phyloP scores from a whole-genome alignment of 2,329 filamentous ascomycete genomes.

The Chalaropsis thielavioides region DNA sequence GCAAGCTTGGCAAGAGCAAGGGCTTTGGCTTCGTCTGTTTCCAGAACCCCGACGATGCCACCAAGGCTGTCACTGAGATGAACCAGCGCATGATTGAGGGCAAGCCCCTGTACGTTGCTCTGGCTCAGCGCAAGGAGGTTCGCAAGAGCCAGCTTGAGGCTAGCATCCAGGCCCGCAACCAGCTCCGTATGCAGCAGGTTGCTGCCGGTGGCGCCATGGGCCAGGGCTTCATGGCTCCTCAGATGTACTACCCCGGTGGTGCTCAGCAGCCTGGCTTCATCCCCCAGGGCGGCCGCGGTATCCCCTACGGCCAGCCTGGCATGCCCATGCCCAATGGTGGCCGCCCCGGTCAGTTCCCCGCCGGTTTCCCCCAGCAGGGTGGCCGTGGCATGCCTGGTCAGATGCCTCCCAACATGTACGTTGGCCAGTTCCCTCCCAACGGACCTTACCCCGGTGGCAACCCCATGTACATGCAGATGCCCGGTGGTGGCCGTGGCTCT shows the following conservation, averaged over 20 bases:
- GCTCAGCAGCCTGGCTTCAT: constrained; percentile 62
- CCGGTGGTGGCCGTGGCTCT: constrained; percentile 47
- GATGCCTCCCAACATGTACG: constrained; percentile 77
- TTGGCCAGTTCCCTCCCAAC: constrained; percentile 63
- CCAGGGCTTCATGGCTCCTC: constrained; percentile 73
- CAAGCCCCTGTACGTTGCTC: constrained; percentile 95
- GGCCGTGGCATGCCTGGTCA: constrained; percentile 78
- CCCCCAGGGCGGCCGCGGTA: constrained; percentile 48
- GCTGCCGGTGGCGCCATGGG: constrained; percentile 81
- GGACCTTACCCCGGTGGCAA: constrained; percentile 64
- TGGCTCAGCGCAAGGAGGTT: constrained; percentile 98
- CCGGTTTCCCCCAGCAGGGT: constrained; percentile 69
- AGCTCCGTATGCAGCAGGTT: constrained; percentile 94
- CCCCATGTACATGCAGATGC: constrained; percentile 69
- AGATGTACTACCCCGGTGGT: constrained; percentile 72
- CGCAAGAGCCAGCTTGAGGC: constrained; percentile 98
- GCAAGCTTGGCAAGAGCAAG: constrained; percentile 92
- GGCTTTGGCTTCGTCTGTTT: constrained; percentile 99
- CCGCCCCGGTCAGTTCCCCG: constrained; percentile 74
- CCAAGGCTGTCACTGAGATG: constrained; percentile 98
- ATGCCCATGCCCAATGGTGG: constrained; percentile 63
- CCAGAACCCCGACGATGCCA: constrained; percentile 96
- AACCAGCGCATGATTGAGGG: constrained; percentile 97
- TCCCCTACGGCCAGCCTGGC: constrained; percentile 50
- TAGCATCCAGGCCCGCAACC: constrained; percentile 97